Evolutionary conservation across 164 flowering plant species (phyloP), one percentile per base, ranked within the genome.

Genomic region (Santalum album): DNA sequence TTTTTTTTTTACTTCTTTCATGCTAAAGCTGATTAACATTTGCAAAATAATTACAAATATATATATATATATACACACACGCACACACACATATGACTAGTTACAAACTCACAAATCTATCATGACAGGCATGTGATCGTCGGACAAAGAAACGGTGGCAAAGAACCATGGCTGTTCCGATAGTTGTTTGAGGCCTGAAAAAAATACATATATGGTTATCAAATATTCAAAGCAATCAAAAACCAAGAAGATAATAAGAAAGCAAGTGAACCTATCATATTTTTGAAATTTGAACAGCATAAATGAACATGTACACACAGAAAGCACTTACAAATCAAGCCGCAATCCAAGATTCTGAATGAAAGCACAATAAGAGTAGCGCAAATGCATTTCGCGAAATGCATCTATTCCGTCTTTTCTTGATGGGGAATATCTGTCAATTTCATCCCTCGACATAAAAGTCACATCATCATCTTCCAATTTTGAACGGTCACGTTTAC

Each of bases 91-190:
- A n/a, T n/a, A n/a, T n/a, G n/a, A n/a, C n/a, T n/a, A n/a, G 15
- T 16, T 32, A 0, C 50, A 48, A 57, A 78, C 96, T 86, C 64
- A 92, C 98, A 78, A 74, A 92, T 92, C 98, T 80, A 68, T 92
- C 94, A 60, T 92, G 90, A 57, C 74, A 83, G 51, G 96, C 98
- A 78, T 92, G 98, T 17, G 98, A 92, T 50, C 83, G 71, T 27
- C 89, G 84, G 51, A 83, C 80, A 72, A 92, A 92, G 71, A 92
- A 92, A 25, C 98, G 90, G 68, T 92, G 98, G 73, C 98, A 92
- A 19, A 92, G 74, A 62, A 92, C 87, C 91, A 92, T 92, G 18
- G 98, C 94, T 66, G 96, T 83, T 26, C 85, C 98, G 54, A 83
- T 73, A 29, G 98, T 92, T 29, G 91, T 84, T 59, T 89, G 96